Conservation (phyloP, 768 basidiomycete species). For the Boletus eberwhitei region DNA sequence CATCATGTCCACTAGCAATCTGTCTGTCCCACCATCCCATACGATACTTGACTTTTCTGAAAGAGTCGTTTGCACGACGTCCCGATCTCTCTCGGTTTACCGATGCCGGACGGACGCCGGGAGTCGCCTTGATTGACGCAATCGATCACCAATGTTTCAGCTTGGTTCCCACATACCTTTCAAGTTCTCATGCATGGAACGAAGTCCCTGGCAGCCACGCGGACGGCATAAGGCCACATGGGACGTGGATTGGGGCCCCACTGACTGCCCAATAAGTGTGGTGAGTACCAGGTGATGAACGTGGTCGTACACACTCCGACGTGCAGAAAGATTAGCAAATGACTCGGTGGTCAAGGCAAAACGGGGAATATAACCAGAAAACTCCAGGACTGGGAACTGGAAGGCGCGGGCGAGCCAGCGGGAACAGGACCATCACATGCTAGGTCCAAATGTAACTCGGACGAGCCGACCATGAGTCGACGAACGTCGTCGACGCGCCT, state of each 20-base stretch:
- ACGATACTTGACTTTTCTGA: too few relatives aligned
- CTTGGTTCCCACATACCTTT: neutral
- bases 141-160: neutral
- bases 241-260: neutral
- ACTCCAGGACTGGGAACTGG: neutral
- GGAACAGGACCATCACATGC: too few relatives aligned
- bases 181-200: neutral
- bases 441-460: too few relatives aligned
- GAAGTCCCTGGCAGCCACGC: neutral
- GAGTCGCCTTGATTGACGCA: too few relatives aligned
- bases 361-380: neutral
- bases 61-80: too few relatives aligned
- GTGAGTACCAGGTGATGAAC: neutral
- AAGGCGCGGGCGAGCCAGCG: neutral
- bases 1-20: too few relatives aligned
- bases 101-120: too few relatives aligned
- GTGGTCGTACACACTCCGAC: neutral
- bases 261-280: neutral
- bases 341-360: neutral
- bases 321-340: neutral
- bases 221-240: neutral
- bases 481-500: too few relatives aligned
- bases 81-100: too few relatives aligned
- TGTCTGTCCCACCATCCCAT: too few relatives aligned
- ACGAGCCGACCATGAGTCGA: too few relatives aligned